phyloP scores from a whole-genome alignment of 352 stramenopile species.

The Phytopythium helicoides region DNA sequence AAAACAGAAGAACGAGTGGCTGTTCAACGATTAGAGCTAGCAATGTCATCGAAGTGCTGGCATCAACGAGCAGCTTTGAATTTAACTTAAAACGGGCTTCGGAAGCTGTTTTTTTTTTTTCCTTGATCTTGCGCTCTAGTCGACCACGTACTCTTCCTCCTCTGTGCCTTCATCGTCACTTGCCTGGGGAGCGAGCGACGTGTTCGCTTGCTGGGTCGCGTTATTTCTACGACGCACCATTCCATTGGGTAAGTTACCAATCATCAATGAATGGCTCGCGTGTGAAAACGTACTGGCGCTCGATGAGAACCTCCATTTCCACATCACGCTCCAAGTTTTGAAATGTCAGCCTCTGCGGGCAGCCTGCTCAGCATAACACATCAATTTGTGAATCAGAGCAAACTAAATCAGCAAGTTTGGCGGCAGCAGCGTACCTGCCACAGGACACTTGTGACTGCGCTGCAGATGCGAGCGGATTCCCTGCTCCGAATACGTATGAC shows the following conservation, averaged over 20 bases:
- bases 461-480: constrained; percentile 73
- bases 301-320: constrained; percentile 85
- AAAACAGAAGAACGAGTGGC: constrained; percentile 85
- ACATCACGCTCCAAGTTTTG: constrained; percentile 75
- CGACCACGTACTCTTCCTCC: constrained; percentile 74
- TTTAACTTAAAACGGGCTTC: constrained; percentile 1
- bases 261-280: too few relatives aligned
- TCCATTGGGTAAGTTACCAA: too few relatives aligned
- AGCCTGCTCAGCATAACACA: constrained; percentile 34
- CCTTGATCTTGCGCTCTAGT: constrained; percentile 22
- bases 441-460: constrained; percentile 71
- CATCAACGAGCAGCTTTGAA: neutral
- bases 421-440: constrained; percentile 41
- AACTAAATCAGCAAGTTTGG: neutral
- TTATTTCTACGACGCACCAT: constrained; percentile 27
- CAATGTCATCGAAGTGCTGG: neutral
- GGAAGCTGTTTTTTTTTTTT: neutral
- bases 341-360: constrained; percentile 55
- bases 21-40: constrained; percentile 64
- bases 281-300: constrained; percentile 43
- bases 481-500: constrained; percentile 80
- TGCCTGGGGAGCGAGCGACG: constrained; percentile 13
- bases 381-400: neutral
- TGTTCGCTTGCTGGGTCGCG: constrained; percentile 24
- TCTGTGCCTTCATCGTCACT: constrained; percentile 52